Evolutionary conservation across 768 basidiomycete species (phyloP).

Genomic region (Phlebiopsis gigantea): DNA sequence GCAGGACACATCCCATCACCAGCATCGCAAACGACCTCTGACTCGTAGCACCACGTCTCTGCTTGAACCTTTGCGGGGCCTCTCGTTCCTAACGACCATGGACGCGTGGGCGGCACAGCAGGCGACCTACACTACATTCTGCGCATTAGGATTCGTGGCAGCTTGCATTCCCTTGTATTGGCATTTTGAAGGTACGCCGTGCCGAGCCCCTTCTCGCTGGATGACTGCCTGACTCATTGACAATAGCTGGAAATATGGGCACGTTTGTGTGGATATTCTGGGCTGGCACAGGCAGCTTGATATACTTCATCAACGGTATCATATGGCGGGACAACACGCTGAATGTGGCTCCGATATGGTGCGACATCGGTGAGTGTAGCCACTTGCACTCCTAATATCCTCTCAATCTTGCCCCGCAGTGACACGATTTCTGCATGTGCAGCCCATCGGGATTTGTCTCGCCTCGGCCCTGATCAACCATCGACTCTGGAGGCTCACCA

Average conservation of each 20-base stretch:
- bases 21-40: neutral
- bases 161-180: conserved; percentile 47
- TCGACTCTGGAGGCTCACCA: conserved; percentile 40
- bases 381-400: neutral
- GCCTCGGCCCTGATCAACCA: conserved; percentile 42
- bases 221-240: neutral
- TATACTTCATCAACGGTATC: conserved; percentile 59
- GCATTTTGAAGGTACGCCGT: conserved; percentile 43
- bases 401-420: conserved; percentile 25
- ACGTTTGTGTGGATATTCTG: conserved; percentile 72
- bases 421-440: conserved; percentile 30
- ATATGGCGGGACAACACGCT: conserved; percentile 60
- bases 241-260: conserved; percentile 59
- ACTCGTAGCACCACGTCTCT: neutral
- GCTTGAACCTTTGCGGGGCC: too few species aligned
- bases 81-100: neutral
- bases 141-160: conserved; percentile 24
- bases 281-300: conserved; percentile 54
- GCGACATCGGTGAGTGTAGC: conserved; percentile 47
- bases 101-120: neutral
- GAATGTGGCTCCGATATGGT: conserved; percentile 43
- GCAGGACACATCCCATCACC: neutral
- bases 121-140: neutral
- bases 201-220: neutral
- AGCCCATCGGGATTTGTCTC: conserved; percentile 32